Evolutionary conservation across 139 green algal genomes (phyloP).

Genomic region (Nannochloris sp.): DNA sequence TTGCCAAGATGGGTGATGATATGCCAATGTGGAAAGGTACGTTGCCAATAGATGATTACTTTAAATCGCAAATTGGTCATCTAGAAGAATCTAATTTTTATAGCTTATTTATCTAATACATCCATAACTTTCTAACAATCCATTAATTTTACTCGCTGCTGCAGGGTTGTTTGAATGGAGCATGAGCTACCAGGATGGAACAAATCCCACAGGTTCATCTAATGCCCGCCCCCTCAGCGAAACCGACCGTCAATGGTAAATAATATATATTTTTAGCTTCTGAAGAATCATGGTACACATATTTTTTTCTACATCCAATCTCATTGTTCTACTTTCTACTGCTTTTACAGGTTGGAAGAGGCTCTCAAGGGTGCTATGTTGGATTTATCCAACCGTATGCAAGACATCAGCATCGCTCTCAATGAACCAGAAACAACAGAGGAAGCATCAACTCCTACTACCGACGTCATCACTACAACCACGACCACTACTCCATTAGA

Average conservation of each 20-base stretch:
- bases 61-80: no score
- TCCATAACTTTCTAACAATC: background rate
- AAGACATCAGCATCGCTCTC: conserved; percentile 57
- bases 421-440: conserved; percentile 2
- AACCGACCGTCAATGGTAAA: conserved; percentile 37
- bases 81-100: no score
- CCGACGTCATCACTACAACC: background rate
- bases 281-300: background rate
- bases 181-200: conserved; percentile 59
- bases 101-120: background rate
- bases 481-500: background rate
- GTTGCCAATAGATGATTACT: background rate
- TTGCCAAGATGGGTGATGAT: no score
- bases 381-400: conserved; percentile 66
- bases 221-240: conserved; percentile 7
- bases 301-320: background rate
- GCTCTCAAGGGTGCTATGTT: conserved; percentile 58
- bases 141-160: background rate
- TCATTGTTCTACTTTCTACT: background rate
- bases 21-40: conserved; percentile 14
- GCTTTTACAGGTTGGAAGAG: conserved; percentile 50
- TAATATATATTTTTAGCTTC: no score
- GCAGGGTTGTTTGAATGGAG: conserved; percentile 81
- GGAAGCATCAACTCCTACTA: background rate
- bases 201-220: background rate